phyloP scores from a whole-genome alignment of 176 grass and related monocot species.

The Stipa capillata region DNA sequence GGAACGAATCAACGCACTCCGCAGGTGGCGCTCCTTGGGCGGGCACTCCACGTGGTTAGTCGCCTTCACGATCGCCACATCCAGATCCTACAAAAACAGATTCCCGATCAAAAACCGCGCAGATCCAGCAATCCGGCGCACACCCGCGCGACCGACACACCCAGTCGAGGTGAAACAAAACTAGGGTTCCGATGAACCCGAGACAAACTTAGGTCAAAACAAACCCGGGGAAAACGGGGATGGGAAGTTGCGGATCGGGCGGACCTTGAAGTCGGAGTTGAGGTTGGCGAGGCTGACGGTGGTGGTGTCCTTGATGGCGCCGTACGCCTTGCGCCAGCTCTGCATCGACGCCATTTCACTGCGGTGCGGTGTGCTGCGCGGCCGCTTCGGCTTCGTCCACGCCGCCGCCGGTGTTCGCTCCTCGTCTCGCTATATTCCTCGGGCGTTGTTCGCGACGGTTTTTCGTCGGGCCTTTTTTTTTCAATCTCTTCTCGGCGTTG shows the following conservation, averaged over 20 bases:
- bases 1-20: constrained; percentile 57
- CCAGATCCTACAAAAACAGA: constrained; percentile 79
- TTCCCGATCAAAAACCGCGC: constrained; percentile 26
- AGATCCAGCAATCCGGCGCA: too few species aligned
- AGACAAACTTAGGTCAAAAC: neutral
- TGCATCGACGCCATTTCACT: constrained; percentile 83
- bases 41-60: constrained; percentile 92
- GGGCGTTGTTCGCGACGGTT: too few species aligned
- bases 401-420: too few species aligned
- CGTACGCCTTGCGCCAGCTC: constrained; percentile 98
- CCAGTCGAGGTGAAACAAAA: too few species aligned
- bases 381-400: neutral
- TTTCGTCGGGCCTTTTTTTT: too few species aligned
- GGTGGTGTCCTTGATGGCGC: constrained; percentile 91
- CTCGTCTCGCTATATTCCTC: neutral
- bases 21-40: constrained; percentile 94
- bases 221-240: neutral
- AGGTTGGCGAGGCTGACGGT: constrained; percentile 88
- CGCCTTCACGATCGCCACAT: constrained; percentile 99
- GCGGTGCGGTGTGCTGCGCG: too few species aligned
- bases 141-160: too few species aligned
- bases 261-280: constrained; percentile 98
- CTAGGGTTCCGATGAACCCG: constrained; percentile 18
- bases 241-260: neutral
- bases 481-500: neutral